Evolutionary conservation across 176 grass and related monocot species (phyloP), one percentile per base, ranked within the genome.

Genomic region (Saccharum spontaneum): DNA sequence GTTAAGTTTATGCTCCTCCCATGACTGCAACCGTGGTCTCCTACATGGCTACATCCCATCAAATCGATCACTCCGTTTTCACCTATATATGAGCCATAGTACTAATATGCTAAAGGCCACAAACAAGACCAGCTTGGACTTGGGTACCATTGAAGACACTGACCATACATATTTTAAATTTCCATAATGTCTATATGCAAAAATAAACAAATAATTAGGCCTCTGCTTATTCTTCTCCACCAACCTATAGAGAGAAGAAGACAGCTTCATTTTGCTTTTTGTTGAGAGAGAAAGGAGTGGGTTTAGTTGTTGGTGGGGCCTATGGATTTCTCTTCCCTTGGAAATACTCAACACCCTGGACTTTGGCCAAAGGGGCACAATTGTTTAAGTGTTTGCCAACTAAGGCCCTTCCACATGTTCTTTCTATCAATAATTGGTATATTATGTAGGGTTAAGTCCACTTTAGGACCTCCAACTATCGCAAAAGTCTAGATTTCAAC

Each of bases 271-370:
- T 83, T 83, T 63, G 60, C 26, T 45, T 83, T 83, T 63, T 18
- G 38, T 45, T 74, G 26, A 46, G 70, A 66, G 20, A 75, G 57
- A 49, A 37, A 74, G 39, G 57, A 75, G 41, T 75, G 43, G 57
- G 41, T 52, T 84, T 67, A 75, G 82, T 67, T 75, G 71, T 17
- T 17, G 48, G 71, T 84, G 20, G 59, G 43, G 3, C 59, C 30
- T 65, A 66, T 4, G 2, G 11, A 10, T 45, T 73, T 34, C 38
- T 73, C 24, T 28, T 28, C 28, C 28, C 28, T 28, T 28, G 28
- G 6, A 74, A 60, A 40, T 39, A 17, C 9, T 39, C n/a, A 8
- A 50, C n/a, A 8, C 55, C 18, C 17, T 74, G 40, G 28, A 28
- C 28, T 28, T 28, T 28, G 28, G 28, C 28, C 28, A 28, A 28